Evolutionary conservation across 2,329 filamentous ascomycete species (phyloP).

Genomic region (Neophaeococcomyces aloes): DNA sequence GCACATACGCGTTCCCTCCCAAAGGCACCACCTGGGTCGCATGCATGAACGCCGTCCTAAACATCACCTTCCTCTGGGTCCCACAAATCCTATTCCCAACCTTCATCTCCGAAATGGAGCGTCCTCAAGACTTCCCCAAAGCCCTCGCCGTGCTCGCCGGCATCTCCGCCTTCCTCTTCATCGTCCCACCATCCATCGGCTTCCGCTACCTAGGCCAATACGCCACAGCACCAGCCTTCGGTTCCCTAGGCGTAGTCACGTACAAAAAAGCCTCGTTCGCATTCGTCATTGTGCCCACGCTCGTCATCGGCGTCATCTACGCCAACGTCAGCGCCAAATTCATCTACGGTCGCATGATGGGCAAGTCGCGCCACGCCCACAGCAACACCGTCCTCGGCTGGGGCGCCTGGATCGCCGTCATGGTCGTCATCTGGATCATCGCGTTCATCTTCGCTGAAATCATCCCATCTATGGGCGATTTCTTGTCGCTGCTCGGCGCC

Average conservation of each 20-base stretch:
- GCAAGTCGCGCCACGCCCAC: conserved; percentile 36
- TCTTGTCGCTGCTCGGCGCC: conserved; percentile 38
- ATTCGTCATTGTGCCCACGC: conserved; percentile 42
- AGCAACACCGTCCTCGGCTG: conserved; percentile 40
- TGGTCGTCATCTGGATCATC: conserved; percentile 35
- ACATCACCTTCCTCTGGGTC: conserved; percentile 42
- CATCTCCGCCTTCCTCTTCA: conserved; percentile 40
- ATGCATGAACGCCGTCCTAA: conserved; percentile 42
- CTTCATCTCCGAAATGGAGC: conserved; percentile 43
- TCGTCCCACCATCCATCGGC: conserved; percentile 40
- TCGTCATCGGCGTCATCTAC: conserved; percentile 42
- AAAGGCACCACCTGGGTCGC: conserved; percentile 38
- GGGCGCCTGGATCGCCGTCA: conserved; percentile 35
- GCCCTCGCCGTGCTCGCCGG: conserved; percentile 36
- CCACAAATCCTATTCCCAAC: conserved; percentile 43
- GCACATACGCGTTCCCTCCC: conserved; percentile 39
- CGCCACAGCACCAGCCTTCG: conserved; percentile 41
- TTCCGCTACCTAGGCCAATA: conserved; percentile 42
- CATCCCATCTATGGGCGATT: conserved; percentile 42
- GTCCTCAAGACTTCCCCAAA: conserved; percentile 42
- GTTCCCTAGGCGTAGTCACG: conserved; percentile 32
- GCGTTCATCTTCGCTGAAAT: conserved; percentile 41
- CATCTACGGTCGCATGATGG: conserved; percentile 36
- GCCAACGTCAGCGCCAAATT: conserved; percentile 41
- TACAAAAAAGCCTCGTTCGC: conserved; percentile 43